phyloP scores from a whole-genome alignment of 257 asterid genomes.

The Solanum phureja region DNA sequence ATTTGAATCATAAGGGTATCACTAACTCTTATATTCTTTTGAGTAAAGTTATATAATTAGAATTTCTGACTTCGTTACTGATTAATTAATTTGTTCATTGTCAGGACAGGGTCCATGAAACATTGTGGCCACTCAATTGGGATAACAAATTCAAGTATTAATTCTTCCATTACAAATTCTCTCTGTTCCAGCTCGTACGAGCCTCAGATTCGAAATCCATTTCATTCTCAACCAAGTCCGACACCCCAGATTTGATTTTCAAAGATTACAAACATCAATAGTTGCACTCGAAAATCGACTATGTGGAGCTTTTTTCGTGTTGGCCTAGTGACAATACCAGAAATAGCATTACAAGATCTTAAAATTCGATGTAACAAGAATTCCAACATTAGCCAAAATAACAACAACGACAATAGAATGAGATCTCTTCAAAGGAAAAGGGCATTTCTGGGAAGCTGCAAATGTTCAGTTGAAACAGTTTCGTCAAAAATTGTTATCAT shows the following conservation, averaged over 20 bases:
- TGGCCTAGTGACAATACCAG: constrained; percentile 61
- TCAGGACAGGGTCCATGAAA: constrained; percentile 51
- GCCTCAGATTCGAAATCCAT: constrained; percentile 21
- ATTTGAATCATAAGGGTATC: not conserved
- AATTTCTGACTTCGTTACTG: not conserved
- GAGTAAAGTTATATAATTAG: not conserved
- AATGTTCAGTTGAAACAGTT: constrained; percentile 43
- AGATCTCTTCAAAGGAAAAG: not conserved
- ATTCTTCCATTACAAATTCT: not conserved
- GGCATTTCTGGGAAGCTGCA: constrained; percentile 40
- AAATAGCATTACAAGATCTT: constrained; percentile 44
- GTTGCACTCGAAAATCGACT: constrained; percentile 12
- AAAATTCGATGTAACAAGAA: constrained; percentile 25
- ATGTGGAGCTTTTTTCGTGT: constrained; percentile 43
- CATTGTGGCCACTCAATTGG: constrained; percentile 30
- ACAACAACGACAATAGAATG: constrained; percentile 5
- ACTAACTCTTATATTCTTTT: not conserved
- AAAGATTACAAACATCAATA: not conserved
- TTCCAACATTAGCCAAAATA: constrained; percentile 30
- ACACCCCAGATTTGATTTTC: constrained; percentile 45
- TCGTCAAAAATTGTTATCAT: constrained; percentile 12
- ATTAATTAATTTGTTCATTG: constrained; percentile 1
- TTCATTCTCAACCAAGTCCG: constrained; percentile 77
- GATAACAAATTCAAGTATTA: constrained; percentile 31
- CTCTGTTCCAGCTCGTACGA: not conserved